Evolutionary conservation across 306 rosid species (phyloP).

Genomic region (Trifolium dubium): DNA sequence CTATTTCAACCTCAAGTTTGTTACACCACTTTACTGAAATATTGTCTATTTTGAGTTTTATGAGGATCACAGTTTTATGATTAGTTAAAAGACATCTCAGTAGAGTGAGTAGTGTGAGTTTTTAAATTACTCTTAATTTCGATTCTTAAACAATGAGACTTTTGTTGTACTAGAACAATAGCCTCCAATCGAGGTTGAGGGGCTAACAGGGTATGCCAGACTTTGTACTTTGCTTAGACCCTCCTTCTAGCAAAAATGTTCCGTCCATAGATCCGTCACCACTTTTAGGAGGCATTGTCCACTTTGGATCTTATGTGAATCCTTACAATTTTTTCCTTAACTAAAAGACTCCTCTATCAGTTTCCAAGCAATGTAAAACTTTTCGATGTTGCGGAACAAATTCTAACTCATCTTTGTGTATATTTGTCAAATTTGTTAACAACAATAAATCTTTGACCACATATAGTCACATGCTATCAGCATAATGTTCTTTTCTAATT

Average conservation of each 20-base stretch:
- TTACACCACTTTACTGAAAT: not conserved
- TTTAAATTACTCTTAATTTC: no score
- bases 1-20: not conserved
- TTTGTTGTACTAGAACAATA: no score
- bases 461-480: not conserved
- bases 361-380: not conserved
- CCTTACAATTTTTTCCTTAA: not conserved
- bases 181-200: no score
- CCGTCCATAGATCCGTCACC: not conserved
- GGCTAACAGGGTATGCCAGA: no score
- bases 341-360: not conserved
- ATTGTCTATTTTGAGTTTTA: not conserved
- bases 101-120: not conserved
- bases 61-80: not conserved
- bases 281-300: not conserved
- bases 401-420: constrained; percentile 2
- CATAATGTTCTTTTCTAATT: not conserved
- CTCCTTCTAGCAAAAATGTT: no score
- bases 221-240: no score
- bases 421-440: constrained; percentile 3
- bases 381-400: not conserved
- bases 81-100: not conserved
- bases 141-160: no score
- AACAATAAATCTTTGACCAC: constrained; percentile 4
- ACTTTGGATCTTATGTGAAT: not conserved